Evolutionary conservation across 2,329 filamentous ascomycete species (phyloP), one percentile per base, ranked within the genome.

Genomic region (Fusarium albosuccineum): DNA sequence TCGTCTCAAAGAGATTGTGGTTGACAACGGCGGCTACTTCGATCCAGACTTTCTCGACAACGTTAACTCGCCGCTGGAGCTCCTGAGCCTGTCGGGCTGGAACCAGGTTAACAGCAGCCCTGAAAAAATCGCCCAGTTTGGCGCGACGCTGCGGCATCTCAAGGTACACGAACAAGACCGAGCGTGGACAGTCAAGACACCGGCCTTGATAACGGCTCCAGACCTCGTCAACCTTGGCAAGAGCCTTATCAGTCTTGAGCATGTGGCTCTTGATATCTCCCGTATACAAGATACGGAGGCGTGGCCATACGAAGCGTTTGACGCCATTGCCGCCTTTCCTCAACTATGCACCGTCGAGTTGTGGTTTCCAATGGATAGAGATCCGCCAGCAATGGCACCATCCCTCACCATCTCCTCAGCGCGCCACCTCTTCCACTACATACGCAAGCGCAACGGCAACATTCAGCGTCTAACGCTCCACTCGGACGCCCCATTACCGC

Each of bases 281-380:
- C 42, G 39, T 9, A 26, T 46, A 13, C 5, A 54, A 11, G 42
- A 49, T n/a, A 8, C 37, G 3, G 16, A 44, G 34, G 16, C 39
- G 2, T 64, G 61, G 61, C 49, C 53, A 6, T 57, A 61, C 22
- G 17, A 13, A 17, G 14, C 17, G 6, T 44, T 64, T 0, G 37
- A 57, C 11, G 53, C 42, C 17, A 61, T 64, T 17, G 48, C 52
- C 11, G 17, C 52, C 10, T 64, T 64, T 50, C 53, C 57, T 13
- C n/a, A 39, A 11, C 42, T 64, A 6, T 53, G 44, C 11, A 51
- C 37, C 6, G 57, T 64, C 17, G 57, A 64, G 13, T 34, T 64
- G 4, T 64, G 61, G 57, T 61, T 57, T 27, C 33, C 57, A 1
- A 36, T 50, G 9, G 44, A 17, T 8, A 17, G 3, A 2, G 13